phyloP scores from a whole-genome alignment of 441 rosid species.

The Flueggea neowawraea region DNA sequence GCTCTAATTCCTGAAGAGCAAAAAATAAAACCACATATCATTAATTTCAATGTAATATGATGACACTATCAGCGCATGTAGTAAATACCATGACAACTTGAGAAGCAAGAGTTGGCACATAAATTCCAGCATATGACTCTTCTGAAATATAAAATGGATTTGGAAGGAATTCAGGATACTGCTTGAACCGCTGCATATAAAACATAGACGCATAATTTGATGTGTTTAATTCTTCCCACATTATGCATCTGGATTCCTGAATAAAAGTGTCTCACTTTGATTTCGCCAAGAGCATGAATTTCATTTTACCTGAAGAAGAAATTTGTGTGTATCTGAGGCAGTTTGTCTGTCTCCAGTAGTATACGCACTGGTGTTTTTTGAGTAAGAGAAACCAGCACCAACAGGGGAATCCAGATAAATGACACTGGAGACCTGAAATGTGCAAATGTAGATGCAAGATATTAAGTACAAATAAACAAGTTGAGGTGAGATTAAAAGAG shows the following conservation, averaged over 20 bases:
- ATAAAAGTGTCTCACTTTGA: no score
- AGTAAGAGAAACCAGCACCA: conserved; percentile 85
- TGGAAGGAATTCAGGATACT: conserved; percentile 70
- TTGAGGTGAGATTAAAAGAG: background rate
- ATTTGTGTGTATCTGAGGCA: conserved; percentile 63
- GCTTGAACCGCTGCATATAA: conserved; percentile 68
- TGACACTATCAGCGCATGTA: background rate
- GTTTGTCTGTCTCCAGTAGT: conserved; percentile 58
- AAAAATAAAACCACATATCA: background rate
- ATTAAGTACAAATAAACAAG: background rate
- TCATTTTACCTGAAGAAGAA: conserved; percentile 58
- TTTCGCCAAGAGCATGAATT: background rate
- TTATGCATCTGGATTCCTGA: background rate
- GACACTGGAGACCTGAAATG: conserved; percentile 63
- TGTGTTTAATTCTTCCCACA: background rate
- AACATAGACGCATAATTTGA: background rate
- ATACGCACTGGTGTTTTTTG: conserved; percentile 51
- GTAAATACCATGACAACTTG: conserved; percentile 59
- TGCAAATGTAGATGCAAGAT: conserved; percentile 2
- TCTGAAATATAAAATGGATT: conserved; percentile 83
- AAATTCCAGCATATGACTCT: conserved; percentile 91
- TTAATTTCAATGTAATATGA: background rate
- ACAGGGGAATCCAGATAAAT: conserved; percentile 82
- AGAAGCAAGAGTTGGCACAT: conserved; percentile 78
- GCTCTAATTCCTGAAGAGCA: conserved; percentile 6